Evolutionary conservation across 73 alveolate species (phyloP).

Genomic region (Effrenium voratum): DNA sequence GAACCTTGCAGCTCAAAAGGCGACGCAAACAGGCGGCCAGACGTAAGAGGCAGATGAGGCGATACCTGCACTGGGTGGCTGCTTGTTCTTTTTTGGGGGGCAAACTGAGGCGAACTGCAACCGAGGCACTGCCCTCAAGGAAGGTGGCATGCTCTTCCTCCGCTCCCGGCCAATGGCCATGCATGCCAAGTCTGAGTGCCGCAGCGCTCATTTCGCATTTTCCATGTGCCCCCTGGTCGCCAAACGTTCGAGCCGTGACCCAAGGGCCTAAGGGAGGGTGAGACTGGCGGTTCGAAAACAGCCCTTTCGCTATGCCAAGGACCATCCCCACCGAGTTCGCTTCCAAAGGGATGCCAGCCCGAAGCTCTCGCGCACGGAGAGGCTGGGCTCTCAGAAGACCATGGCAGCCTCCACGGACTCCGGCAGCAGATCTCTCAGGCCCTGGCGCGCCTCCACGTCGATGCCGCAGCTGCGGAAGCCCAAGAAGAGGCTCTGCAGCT

Average conservation of each 20-base stretch:
- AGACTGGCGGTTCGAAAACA: too few species aligned
- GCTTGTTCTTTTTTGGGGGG: too few species aligned
- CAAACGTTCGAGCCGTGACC: too few species aligned
- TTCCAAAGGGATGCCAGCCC: background rate
- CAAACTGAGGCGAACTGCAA: too few species aligned
- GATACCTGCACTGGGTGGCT: constrained; percentile 49
- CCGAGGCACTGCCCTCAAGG: constrained; percentile 89
- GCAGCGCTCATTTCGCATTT: too few species aligned
- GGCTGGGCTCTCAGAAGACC: background rate
- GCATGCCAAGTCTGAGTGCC: too few species aligned
- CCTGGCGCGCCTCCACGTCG: constrained; percentile 73
- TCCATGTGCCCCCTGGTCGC: too few species aligned
- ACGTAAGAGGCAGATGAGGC: constrained; percentile 74
- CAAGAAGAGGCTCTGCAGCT: too few species aligned
- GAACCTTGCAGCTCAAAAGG: too few species aligned
- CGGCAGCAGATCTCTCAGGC: constrained; percentile 55
- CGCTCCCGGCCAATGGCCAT: background rate
- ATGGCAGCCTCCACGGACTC: constrained; percentile 5
- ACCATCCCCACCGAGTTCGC: too few species aligned
- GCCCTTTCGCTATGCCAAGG: too few species aligned
- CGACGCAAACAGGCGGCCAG: background rate
- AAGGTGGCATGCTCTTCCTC: constrained; percentile 73
- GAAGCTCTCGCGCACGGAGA: background rate
- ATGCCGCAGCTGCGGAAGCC: constrained; percentile 87
- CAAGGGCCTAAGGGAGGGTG: too few species aligned